Evolutionary conservation across 1,284 basidiomycete species (phyloP).

Genomic region (Cryptococcus maquisensis): DNA sequence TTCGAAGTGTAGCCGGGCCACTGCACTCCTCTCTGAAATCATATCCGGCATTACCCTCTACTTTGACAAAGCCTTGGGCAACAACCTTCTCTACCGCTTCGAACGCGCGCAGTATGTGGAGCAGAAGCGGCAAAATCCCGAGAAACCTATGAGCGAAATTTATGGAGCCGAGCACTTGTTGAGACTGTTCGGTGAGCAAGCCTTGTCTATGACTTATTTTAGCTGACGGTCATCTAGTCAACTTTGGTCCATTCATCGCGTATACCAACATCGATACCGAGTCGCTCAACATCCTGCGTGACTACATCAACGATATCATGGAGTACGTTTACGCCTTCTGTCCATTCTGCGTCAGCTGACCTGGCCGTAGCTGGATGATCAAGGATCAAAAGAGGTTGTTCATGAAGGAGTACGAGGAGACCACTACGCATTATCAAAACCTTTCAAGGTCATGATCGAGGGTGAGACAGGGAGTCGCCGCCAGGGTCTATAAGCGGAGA

Average conservation of each 20-base stretch:
- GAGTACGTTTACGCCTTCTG: conserved; percentile 56
- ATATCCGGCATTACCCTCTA: conserved; percentile 86
- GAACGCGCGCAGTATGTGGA: conserved; percentile 89
- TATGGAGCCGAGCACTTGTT: conserved; percentile 95
- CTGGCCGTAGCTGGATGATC: conserved; percentile 48
- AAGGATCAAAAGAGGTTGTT: conserved; percentile 50
- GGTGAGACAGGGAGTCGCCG: no score
- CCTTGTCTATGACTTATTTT: background rate
- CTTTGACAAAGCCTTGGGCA: conserved; percentile 86
- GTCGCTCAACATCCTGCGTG: conserved; percentile 73
- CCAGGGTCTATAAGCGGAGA: no score
- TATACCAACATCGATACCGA: conserved; percentile 88
- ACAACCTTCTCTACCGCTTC: conserved; percentile 88
- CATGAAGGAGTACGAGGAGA: conserved; percentile 50
- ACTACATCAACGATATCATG: conserved; percentile 86
- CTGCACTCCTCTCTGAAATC: conserved; percentile 66
- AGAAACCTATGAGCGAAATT: conserved; percentile 80
- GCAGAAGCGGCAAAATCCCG: conserved; percentile 65
- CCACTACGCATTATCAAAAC: conserved; percentile 49
- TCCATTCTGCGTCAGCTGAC: background rate
- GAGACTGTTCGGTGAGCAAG: conserved; percentile 75
- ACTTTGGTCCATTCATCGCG: conserved; percentile 68
- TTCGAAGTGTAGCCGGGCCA: conserved; percentile 53
- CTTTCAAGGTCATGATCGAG: conserved; percentile 37
- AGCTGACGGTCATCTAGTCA: conserved; percentile 46